phyloP scores from a whole-genome alignment of 1,284 basidiomycete species.

The Phellinidium pouzarii region DNA sequence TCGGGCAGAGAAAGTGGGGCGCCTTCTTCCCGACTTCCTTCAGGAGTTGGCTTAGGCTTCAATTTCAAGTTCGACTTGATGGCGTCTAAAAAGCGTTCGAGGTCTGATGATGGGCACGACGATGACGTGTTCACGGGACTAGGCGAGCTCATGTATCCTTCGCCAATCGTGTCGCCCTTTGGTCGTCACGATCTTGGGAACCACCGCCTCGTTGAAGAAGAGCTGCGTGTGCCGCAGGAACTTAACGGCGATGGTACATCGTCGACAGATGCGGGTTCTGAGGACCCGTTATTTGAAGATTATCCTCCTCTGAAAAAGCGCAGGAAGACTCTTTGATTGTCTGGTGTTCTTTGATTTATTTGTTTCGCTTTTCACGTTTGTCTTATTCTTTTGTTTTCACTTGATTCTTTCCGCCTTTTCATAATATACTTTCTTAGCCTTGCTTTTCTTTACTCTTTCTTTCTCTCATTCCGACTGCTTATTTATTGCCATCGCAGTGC shows the following conservation, averaged over 20 bases:
- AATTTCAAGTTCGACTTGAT: conserved; percentile 6
- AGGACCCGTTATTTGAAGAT: background rate
- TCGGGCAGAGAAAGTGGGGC: background rate
- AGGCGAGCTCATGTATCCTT: conserved; percentile 5
- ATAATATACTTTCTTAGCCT: conserved; percentile 1
- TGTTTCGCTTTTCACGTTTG: background rate
- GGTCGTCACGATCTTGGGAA: background rate
- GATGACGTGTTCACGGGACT: conserved; percentile 2
- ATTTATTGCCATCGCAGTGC: conserved; percentile 10
- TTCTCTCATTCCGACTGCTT: background rate
- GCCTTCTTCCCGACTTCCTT: conserved; percentile 7
- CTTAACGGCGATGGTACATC: background rate
- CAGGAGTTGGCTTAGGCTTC: conserved; percentile 13
- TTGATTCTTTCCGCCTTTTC: background rate
- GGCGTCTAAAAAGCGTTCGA: conserved; percentile 4
- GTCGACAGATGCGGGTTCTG: background rate
- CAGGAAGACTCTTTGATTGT: background rate
- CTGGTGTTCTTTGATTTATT: background rate
- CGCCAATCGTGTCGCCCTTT: background rate
- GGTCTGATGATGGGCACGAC: conserved; percentile 3
- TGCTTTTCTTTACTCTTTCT: conserved; percentile 2
- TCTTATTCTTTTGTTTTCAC: background rate
- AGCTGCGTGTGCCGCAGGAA: background rate
- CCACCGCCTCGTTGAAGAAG: background rate
- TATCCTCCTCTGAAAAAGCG: conserved; percentile 5